Evolutionary conservation across 2,329 filamentous ascomycete genomes (phyloP), one percentile per base, ranked within the genome.

Genomic region (Didymella sp.): DNA sequence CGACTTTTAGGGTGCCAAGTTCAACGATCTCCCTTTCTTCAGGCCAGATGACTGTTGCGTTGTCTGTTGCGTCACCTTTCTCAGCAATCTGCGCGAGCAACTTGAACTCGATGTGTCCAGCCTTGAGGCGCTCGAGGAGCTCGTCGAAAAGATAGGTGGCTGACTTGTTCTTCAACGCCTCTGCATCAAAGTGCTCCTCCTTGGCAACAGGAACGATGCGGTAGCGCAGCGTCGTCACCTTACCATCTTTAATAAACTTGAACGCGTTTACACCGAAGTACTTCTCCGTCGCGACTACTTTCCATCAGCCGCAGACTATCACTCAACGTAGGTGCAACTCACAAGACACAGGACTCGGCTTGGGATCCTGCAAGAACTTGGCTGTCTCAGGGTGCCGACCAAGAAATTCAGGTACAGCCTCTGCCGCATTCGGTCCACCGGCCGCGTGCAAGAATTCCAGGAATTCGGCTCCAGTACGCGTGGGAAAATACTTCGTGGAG

Each of bases 41-140:
- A 0, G 82, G 81, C 84, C 84, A 87, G 19, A 80, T 73, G n/a
- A 77, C 73, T 1, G 81, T 83, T 6, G 76, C 76, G 68, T 84
- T 74, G 63, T 84, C 73, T 2, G 77, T 79, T 1, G 74, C 68
- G 71, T 84, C 82, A 0, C 77, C 81, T 9, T 78, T 76, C 42
- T 76, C 74, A 0, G 81, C 82, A 21, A 86, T 63, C 70, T 86
- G 84, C 11, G 76, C 84, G 11, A 77, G 53, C 2, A 86, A 66
- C 50, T 77, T 82, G 65, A 84, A 84, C 21, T 67, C 72, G 19
- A 83, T 70, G 0, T 77, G 69, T 0, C 73, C 76, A 7, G 59
- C 53, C 5, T 60, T 60, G 15, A 84, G 40, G 19, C 79, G 65
- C 41, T 69, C 70, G 2, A 65, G 55, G 2, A 86, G 64, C 56